phyloP scores from a whole-genome alignment of 2,329 filamentous ascomycete species.

The Onygenales sp. region DNA sequence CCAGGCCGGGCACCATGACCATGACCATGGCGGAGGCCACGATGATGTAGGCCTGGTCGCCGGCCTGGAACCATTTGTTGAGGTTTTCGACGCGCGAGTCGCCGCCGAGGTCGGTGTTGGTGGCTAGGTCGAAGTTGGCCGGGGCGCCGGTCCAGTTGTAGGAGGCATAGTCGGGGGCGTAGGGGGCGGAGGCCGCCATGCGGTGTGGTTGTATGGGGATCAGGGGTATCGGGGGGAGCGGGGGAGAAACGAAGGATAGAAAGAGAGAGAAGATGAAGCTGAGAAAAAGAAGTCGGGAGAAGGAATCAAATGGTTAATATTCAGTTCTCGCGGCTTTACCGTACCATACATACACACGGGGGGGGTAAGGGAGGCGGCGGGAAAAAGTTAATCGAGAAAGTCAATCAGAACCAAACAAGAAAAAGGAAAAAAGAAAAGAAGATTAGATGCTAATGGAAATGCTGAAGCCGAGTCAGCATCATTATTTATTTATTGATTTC shows the following conservation, averaged over 20 bases:
- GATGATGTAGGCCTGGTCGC: conserved; percentile 91
- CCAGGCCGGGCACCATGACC: conserved; percentile 93
- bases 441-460: neutral
- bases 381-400: too few relatives aligned
- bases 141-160: conserved; percentile 41
- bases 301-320: too few relatives aligned
- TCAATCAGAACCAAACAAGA: too few relatives aligned
- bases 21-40: conserved; percentile 85
- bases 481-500: neutral
- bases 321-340: too few relatives aligned
- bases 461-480: neutral
- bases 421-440: too few relatives aligned
- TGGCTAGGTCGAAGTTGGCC: conserved; percentile 32
- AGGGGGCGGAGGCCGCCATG: conserved; percentile 18
- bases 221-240: neutral
- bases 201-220: too few relatives aligned
- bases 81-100: conserved; percentile 73
- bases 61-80: conserved; percentile 90
- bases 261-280: neutral
- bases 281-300: neutral
- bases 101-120: conserved; percentile 56
- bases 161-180: conserved; percentile 36
- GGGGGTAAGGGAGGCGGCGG: too few relatives aligned
- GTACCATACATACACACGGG: too few relatives aligned
- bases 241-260: neutral